These are phyloP conservation scores for Beauveria australis DNA, from an alignment of 2,329 filamentous ascomycete species.

Conservation along the genomic window DNA sequence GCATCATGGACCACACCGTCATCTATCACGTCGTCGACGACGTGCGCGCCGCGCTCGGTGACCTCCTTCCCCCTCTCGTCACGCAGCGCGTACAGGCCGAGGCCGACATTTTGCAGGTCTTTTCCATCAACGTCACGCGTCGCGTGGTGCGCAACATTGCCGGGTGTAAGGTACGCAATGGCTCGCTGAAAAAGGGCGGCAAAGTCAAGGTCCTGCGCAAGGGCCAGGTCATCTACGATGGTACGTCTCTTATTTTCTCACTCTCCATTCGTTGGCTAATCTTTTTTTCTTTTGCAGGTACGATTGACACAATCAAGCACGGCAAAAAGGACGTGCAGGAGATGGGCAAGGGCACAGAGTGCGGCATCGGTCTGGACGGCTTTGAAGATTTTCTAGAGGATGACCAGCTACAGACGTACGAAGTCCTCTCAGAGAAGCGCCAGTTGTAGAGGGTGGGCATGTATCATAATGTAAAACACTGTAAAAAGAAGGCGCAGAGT, in stretches of 20 bases:
- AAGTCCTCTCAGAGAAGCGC: conserved; percentile 68
- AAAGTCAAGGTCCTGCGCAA: conserved; percentile 65
- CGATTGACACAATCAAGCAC: conserved; percentile 75
- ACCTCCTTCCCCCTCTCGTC: conserved; percentile 58
- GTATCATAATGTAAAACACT: conserved; percentile 5
- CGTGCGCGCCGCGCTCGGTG: conserved; percentile 58
- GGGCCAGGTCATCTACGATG: conserved; percentile 68
- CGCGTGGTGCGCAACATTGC: conserved; percentile 68
- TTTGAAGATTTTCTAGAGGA: conserved; percentile 74
- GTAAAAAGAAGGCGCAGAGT: background rate
- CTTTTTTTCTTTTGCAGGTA: conserved; percentile 43
- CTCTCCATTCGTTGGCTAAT: conserved; percentile 3
- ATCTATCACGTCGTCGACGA: conserved; percentile 76
- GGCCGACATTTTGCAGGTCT: conserved; percentile 75
- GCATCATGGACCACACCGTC: conserved; percentile 76
- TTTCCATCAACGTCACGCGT: conserved; percentile 73
- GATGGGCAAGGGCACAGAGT: conserved; percentile 90
- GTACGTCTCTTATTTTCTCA: conserved; percentile 42
- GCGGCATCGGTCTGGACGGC: conserved; percentile 74
- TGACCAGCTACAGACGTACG: conserved; percentile 82
- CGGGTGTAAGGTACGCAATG: conserved; percentile 81
- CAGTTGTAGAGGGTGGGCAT: conserved; percentile 30
- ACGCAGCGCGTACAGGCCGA: conserved; percentile 72
- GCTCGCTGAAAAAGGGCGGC: conserved; percentile 53
- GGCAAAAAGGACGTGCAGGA: conserved; percentile 85